Evolutionary conservation across 1,139 yeast genomes (phyloP).

Genomic region (Spathaspora sp.): DNA sequence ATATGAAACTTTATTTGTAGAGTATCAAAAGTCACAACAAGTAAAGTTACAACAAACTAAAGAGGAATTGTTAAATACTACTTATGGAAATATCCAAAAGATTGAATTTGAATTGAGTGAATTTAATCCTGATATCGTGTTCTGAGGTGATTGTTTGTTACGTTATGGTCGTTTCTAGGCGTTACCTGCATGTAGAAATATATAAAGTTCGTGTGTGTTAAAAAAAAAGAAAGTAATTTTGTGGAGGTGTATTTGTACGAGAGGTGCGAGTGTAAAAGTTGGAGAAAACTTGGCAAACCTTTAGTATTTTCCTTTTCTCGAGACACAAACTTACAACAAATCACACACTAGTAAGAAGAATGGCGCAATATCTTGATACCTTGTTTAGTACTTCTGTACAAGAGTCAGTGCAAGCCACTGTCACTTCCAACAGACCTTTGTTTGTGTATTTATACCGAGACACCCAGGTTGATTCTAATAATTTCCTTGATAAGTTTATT

Average conservation of each 20-base stretch:
- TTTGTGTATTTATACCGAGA: constrained; percentile 37
- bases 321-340: not conserved
- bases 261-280: not conserved
- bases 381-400: constrained; percentile 32
- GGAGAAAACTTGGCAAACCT: not conserved
- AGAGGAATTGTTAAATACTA: constrained; percentile 6
- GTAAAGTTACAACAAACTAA: constrained; percentile 4
- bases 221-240: not conserved
- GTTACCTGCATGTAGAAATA: not conserved
- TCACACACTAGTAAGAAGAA: not conserved
- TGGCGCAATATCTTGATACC: constrained; percentile 9
- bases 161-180: too few relatives aligned
- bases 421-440: constrained; percentile 35
- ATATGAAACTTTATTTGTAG: constrained; percentile 11
- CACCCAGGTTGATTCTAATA: constrained; percentile 8
- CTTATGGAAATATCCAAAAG: not conserved
- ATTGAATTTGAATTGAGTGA: constrained; percentile 9
- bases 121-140: constrained; percentile 11
- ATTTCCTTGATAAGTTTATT: constrained; percentile 24
- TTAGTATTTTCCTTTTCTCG: not conserved
- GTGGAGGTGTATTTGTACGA: not conserved
- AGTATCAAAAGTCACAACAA: constrained; percentile 4
- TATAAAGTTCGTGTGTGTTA: not conserved
- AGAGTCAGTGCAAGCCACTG: constrained; percentile 41
- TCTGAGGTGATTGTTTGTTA: not conserved